Evolutionary conservation across 192 early-diverging fungal genomes (phyloP), one percentile per base, ranked within the genome.

Genomic region (Podochytrium sp.): DNA sequence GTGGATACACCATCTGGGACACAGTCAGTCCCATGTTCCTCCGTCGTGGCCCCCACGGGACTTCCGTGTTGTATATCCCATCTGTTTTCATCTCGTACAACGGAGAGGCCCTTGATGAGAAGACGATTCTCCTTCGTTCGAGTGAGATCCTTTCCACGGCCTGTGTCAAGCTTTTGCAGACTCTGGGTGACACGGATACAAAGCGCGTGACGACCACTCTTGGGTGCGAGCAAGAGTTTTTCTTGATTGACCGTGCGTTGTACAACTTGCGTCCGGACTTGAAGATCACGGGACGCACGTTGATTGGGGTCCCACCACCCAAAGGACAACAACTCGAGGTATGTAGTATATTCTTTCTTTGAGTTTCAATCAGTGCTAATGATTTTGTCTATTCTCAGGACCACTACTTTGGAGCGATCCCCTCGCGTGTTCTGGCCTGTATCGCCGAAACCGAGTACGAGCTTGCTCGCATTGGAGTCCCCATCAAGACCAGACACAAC

Each of bases 1-100:
- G 96, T 81, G 97, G 97, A 62, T 99, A 99, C 90, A 99, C 96
- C 74, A 94, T 99, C 78, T 99, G 97, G 97, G 97, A 99, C 85
- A 95, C 96, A 42, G 92, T 79, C 71, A 83, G 91, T 75, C 96
- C 95, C 75, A 95, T 99, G 94, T 99, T 95, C 80, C 79, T 99
- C 68, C 93, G 94, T 83, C 79, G 86, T 39, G 97, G 93, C 35
- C 95, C 96, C 39, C 94, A 97, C 82, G 90, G 91, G 75, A 98
- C 95, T 37, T 83, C 92, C 20, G 90, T 98, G 71, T 88, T 99
- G 61, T 99, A 99, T 79, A 91, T 99, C 58, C 97, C 96, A 34
- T 99, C 94, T 49, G 95, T 97, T 66, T 99, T 96, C 81, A 99
- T 99, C 81, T 96, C 95, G 57, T 99, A 99, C 87, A 97, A 99